Evolutionary conservation across 805 yeast species (phyloP), one percentile per base, ranked within the genome.

Genomic region (Saccharomycopsis amapae): DNA sequence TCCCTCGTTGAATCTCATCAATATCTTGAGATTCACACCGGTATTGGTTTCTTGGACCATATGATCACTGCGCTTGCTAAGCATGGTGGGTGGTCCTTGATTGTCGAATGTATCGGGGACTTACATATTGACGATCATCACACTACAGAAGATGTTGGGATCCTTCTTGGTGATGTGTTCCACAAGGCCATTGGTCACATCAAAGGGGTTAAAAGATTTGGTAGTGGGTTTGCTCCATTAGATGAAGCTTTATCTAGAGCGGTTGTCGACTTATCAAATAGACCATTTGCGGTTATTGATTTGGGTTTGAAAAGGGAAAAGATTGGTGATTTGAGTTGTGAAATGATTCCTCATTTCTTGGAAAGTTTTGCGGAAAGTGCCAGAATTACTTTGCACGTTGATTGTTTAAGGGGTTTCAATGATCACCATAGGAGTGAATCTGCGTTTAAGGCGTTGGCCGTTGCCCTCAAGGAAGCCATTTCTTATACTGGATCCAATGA

Each of bases 1-100:
- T 60, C 81, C 19, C 95, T 87, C 59, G 60, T 72, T 19, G 77
- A 95, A 0, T 65, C 73, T 12, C 64, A 82, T 5, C 97, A 90
- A 63, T 68, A 73, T 7, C 88, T 93, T 49, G 70, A 78, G 26
- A 79, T 93, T 42, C 84, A 85, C 57, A 84, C 97, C 0, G 98
- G 98, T 44, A 76, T 93, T 45, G 98, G 97, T 1, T 93, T 93
- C 61, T 67, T 90, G 48, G 97, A 93, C 67, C 98, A 93, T 64
- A 93, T 93, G 98, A 69, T 93, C 40, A 96, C 90, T 58, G 98
- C 98, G 0, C 70, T 93, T 56, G 96, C 97, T 33, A 93, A 93
- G 60, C 98, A 93, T 64, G 72, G 95, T 1, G 97, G 97, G 15
- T 93, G 97, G 98, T 85, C 96, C 10, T 61, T 93, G 47, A 70